These are phyloP conservation scores for Thozetella sp. DNA, from an alignment of 495 filamentous ascomycete genomes.

Conservation along the genomic window DNA sequence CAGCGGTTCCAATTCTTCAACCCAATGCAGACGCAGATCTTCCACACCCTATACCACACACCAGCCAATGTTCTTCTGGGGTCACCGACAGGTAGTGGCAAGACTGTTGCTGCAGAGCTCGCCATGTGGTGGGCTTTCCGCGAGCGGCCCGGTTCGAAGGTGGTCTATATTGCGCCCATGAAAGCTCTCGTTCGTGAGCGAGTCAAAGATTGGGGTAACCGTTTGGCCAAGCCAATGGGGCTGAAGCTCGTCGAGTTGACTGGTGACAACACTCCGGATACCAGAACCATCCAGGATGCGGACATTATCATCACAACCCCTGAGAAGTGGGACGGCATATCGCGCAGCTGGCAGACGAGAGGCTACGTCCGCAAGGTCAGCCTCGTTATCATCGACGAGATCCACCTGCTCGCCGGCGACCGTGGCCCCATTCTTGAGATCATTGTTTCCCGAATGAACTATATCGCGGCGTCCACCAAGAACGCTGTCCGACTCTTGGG, in stretches of 20 bases:
- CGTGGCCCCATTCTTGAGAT: conserved; percentile 98
- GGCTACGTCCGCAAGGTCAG: conserved; percentile 94
- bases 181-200: conserved; percentile 96
- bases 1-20: conserved; percentile 95
- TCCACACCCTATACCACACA: conserved; percentile 93
- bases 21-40: conserved; percentile 98
- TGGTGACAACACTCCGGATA: conserved; percentile 97
- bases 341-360: conserved; percentile 95
- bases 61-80: conserved; percentile 89
- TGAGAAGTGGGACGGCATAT: conserved; percentile 99
- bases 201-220: conserved; percentile 90
- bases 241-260: conserved; percentile 94
- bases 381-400: conserved; percentile 98
- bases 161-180: conserved; percentile 99
- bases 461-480: conserved; percentile 92
- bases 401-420: conserved; percentile 93
- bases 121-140: conserved; percentile 99
- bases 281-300: conserved; percentile 87
- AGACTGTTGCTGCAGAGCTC: conserved; percentile 92
- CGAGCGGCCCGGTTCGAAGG: conserved; percentile 93
- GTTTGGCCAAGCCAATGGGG: conserved; percentile 83
- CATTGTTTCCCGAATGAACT: conserved; percentile 99
- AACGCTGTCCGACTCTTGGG: conserved; percentile 87
- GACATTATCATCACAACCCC: conserved; percentile 99
- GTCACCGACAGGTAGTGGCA: conserved; percentile 96